Evolutionary conservation across 805 yeast genomes (phyloP).

Genomic region (Lachancea kluyveri): DNA sequence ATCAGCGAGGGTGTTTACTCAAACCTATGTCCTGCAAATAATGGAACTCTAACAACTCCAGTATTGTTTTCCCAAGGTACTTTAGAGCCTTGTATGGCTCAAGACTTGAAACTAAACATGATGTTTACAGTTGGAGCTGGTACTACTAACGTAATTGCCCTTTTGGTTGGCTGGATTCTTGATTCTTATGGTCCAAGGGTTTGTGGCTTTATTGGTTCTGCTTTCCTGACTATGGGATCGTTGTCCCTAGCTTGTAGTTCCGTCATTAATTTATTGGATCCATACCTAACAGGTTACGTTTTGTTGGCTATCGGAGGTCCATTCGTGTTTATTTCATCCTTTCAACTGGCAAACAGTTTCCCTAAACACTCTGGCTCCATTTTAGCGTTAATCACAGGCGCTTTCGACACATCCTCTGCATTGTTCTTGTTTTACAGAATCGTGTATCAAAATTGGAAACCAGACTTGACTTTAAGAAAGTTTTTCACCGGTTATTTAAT

Average conservation of each 20-base stretch:
- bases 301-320: constrained; percentile 88
- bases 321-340: constrained; percentile 82
- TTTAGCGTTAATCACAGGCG: constrained; percentile 83
- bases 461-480: constrained; percentile 34
- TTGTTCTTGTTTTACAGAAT: constrained; percentile 71
- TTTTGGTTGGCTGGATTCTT: constrained; percentile 73
- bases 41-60: too few species aligned
- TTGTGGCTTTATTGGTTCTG: constrained; percentile 69
- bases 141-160: constrained; percentile 75
- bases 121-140: constrained; percentile 86
- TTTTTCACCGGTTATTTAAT: constrained; percentile 65
- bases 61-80: not conserved
- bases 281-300: constrained; percentile 68
- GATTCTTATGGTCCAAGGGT: constrained; percentile 78
- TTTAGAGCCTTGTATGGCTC: constrained; percentile 52
- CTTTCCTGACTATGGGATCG: constrained; percentile 53
- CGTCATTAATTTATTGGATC: constrained; percentile 39
- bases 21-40: constrained; percentile 45
- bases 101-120: constrained; percentile 74
- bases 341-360: constrained; percentile 83
- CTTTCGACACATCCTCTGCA: constrained; percentile 90
- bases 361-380: constrained; percentile 78
- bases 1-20: constrained; percentile 71
- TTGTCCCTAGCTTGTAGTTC: constrained; percentile 31
- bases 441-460: constrained; percentile 40